Evolutionary conservation across 2,329 filamentous ascomycete species (phyloP).

Genomic region (Colletotrichum kahawae): DNA sequence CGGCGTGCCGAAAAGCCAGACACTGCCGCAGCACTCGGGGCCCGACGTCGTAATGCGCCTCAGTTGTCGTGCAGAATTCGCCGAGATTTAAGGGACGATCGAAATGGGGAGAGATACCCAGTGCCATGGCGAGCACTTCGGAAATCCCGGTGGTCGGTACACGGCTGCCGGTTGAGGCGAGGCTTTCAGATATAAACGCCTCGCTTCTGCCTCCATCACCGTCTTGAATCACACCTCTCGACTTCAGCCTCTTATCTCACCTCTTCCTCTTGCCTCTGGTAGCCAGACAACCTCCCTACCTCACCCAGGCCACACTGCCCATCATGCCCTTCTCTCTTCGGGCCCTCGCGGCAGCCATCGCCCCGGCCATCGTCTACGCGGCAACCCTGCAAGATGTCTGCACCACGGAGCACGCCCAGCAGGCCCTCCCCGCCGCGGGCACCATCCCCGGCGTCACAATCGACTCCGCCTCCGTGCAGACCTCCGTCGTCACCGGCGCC

Average conservation of each 20-base stretch:
- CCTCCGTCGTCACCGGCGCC: slow-evolving; percentile 34
- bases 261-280: not conserved
- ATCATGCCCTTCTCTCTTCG: not conserved
- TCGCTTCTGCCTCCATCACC: not conserved
- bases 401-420: slow-evolving; percentile 23
- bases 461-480: slow-evolving; percentile 30
- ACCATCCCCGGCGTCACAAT: slow-evolving; percentile 31
- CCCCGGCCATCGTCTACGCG: slow-evolving; percentile 15
- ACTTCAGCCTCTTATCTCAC: not conserved
- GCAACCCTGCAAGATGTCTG: slow-evolving; percentile 26
- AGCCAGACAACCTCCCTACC: not conserved
- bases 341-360: not conserved
- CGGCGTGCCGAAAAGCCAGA: not conserved
- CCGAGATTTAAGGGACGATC: not conserved
- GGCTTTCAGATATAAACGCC: not conserved
- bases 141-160: not conserved
- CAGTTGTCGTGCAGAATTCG: not conserved
- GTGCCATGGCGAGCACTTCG: not conserved
- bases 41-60: not conserved
- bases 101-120: not conserved
- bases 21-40: not conserved
- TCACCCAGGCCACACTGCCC: not conserved
- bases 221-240: not conserved
- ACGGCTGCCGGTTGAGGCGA: not conserved
- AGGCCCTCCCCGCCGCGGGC: slow-evolving; percentile 25